phyloP scores from a whole-genome alignment of 495 filamentous ascomycete species.

The Diplogelasinospora grovesii region DNA sequence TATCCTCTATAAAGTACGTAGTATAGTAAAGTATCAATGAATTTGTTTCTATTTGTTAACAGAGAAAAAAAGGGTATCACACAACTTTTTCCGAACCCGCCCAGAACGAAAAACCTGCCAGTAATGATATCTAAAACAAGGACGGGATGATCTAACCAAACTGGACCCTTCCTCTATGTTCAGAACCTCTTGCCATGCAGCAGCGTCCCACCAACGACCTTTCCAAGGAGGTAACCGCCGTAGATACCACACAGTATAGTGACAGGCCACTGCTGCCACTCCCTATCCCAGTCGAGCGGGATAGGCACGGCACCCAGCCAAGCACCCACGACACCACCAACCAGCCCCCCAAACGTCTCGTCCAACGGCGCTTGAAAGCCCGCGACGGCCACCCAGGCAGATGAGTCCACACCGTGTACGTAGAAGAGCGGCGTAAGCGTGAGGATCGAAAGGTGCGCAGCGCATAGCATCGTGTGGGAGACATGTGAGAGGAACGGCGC shows the following conservation, averaged over 20 bases:
- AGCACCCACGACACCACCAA: slow-evolving; percentile 56
- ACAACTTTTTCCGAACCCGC: slow-evolving; percentile 6
- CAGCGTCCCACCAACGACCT: slow-evolving; percentile 32
- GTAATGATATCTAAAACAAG: slow-evolving; percentile 1
- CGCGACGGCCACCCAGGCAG: slow-evolving; percentile 66
- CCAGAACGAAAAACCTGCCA: slow-evolving; percentile 5
- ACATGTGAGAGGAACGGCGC: slow-evolving; percentile 83
- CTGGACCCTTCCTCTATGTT: neutral
- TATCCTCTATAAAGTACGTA: too few relatives aligned
- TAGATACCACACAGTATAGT: slow-evolving; percentile 57
- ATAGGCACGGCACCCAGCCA: slow-evolving; percentile 88
- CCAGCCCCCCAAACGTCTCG: slow-evolving; percentile 59
- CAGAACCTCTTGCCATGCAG: slow-evolving; percentile 34
- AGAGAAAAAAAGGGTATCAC: slow-evolving; percentile 10
- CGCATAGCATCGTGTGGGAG: slow-evolving; percentile 67
- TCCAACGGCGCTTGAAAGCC: slow-evolving; percentile 52
- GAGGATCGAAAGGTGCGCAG: slow-evolving; percentile 73
- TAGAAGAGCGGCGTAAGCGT: slow-evolving; percentile 71
- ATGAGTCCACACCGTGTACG: slow-evolving; percentile 68
- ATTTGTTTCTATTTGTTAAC: too few relatives aligned
- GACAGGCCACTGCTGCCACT: slow-evolving; percentile 97
- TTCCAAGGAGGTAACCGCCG: slow-evolving; percentile 31
- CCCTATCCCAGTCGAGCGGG: slow-evolving; percentile 88
- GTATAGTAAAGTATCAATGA: too few relatives aligned
- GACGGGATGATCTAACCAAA: neutral